Evolutionary conservation across 2,329 filamentous ascomycete genomes (phyloP).

Genomic region (Pleurostoma richardsiae): DNA sequence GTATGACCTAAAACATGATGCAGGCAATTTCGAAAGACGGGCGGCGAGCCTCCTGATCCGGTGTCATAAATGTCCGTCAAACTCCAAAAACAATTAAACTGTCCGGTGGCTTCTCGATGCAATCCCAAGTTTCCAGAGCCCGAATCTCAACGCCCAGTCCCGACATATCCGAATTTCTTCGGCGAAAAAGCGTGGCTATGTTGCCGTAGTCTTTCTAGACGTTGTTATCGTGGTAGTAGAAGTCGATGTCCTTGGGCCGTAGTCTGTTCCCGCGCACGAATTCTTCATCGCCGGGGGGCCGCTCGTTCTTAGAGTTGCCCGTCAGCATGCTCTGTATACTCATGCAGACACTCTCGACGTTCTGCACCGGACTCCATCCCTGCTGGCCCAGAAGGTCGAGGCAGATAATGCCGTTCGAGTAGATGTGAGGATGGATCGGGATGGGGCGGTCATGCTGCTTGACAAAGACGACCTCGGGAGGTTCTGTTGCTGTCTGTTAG

Average conservation of each 20-base stretch:
- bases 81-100: no score
- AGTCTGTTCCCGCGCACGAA: constrained; percentile 79
- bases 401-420: constrained; percentile 98
- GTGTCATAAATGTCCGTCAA: no score
- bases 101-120: no score
- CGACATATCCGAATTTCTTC: no score
- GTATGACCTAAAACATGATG: no score
- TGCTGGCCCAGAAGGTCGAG: constrained; percentile 83
- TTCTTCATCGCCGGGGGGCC: constrained; percentile 83
- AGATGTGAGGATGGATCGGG: constrained; percentile 95
- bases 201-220: constrained; percentile 37
- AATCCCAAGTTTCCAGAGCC: no score
- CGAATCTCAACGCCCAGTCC: no score
- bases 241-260: constrained; percentile 83
- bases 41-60: no score
- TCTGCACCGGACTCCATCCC: constrained; percentile 96
- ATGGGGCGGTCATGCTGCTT: constrained; percentile 61
- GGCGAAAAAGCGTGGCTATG: no score
- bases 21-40: no score
- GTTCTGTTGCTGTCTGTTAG: constrained; percentile 51
- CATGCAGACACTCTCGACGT: constrained; percentile 95
- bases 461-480: constrained; percentile 90
- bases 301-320: constrained; percentile 85
- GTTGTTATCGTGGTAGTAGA: constrained; percentile 87
- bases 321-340: constrained; percentile 98